These are phyloP conservation scores for Hebeloma cylindrosporum DNA, from an alignment of 768 basidiomycete genomes.

Conservation along the genomic window DNA sequence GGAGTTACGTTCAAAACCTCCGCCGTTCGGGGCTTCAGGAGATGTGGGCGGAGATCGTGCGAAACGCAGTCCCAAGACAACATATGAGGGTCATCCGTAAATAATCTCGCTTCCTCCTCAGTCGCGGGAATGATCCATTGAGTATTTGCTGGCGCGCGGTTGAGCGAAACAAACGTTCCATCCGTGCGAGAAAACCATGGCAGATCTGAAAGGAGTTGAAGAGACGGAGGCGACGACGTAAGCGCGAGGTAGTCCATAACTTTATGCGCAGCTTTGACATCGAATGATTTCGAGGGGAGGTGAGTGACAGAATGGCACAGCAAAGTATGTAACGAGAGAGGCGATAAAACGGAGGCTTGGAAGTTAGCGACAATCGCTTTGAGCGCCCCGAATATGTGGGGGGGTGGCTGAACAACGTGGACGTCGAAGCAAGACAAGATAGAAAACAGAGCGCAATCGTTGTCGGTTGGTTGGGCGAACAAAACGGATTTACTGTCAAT, in stretches of 20 bases:
- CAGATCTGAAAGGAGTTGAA: constrained; percentile 4
- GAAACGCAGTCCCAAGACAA: constrained; percentile 11
- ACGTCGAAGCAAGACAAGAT: constrained; percentile 7
- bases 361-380: neutral
- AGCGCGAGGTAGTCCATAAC: constrained; percentile 16
- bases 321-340: constrained; percentile 1
- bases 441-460: constrained; percentile 9
- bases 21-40: neutral
- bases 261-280: neutral
- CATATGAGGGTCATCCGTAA: neutral
- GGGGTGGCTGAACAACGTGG: constrained; percentile 12
- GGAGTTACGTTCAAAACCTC: neutral
- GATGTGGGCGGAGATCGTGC: neutral
- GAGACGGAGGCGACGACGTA: constrained; percentile 1
- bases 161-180: neutral
- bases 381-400: constrained; percentile 12
- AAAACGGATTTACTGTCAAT: neutral
- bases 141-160: neutral
- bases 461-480: neutral
- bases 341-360: constrained; percentile 1
- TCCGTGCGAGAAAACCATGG: constrained; percentile 10
- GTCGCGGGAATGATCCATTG: constrained; percentile 8
- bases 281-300: neutral
- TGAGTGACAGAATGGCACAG: too few species aligned
- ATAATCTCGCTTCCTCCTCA: constrained; percentile 5